phyloP scores from a whole-genome alignment of 139 green algal genomes.

The Micractinium conductrix region DNA sequence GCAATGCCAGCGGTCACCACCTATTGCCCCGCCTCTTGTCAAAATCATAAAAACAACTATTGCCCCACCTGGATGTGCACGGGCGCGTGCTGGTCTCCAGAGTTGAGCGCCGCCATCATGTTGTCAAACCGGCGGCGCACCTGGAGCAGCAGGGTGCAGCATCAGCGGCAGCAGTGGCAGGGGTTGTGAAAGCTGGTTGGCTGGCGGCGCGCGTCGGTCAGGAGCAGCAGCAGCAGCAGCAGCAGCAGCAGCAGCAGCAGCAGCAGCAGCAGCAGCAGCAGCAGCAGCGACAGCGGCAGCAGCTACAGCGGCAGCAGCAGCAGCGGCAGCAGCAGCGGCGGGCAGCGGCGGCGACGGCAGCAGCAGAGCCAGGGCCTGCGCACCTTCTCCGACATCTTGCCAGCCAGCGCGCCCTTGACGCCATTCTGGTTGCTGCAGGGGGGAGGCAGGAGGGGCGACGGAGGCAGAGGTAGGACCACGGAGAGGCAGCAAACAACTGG shows the following conservation, averaged over 20 bases:
- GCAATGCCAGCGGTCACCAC: too few species aligned
- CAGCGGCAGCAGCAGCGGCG: too few species aligned
- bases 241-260: not conserved
- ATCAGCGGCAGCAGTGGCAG: too few species aligned
- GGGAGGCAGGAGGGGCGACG: not conserved
- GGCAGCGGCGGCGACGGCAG: not conserved
- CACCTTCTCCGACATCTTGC: constrained; percentile 60
- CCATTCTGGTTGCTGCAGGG: constrained; percentile 67
- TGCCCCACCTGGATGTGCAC: constrained; percentile 18
- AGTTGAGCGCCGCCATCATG: constrained; percentile 41
- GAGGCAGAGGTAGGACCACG: not conserved
- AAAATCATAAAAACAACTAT: too few species aligned
- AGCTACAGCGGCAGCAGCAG: not conserved
- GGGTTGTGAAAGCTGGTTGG: too few species aligned
- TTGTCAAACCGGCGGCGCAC: constrained; percentile 49
- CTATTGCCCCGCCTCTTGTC: too few species aligned
- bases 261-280: too few species aligned
- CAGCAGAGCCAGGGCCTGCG: not conserved
- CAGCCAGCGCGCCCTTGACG: constrained; percentile 68
- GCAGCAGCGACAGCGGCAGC: not conserved
- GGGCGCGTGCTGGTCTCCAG: not conserved
- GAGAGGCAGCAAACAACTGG: too few species aligned
- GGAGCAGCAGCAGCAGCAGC: not conserved
- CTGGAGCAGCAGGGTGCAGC: not conserved
- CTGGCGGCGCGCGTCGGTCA: too few species aligned